Conservation (phyloP, 768 basidiomycete species). For the Panus rudis region DNA sequence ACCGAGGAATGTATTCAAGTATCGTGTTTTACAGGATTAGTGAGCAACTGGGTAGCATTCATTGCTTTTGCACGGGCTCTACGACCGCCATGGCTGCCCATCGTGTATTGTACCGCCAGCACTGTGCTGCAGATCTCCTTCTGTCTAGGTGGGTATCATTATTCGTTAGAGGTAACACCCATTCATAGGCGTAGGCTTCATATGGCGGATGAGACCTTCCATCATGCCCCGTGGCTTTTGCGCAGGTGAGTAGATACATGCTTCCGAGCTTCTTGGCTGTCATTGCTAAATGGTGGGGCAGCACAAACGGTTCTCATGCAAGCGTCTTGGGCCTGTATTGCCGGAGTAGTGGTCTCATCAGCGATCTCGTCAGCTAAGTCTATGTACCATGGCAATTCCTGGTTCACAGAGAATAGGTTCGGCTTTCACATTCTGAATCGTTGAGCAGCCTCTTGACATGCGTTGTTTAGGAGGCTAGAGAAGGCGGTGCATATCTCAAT, state of each 20-base stretch:
- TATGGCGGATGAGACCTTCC: conserved; percentile 56
- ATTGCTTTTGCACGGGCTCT: conserved; percentile 38
- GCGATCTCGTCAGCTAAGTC: neutral
- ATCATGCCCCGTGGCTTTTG: conserved; percentile 56
- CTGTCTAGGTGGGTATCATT: conserved; percentile 43
- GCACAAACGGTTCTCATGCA: conserved; percentile 14
- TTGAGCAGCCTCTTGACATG: no score
- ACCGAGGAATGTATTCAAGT: no score
- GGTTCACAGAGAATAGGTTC: no score
- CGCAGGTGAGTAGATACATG: conserved; percentile 32
- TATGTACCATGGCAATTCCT: no score
- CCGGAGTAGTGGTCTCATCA: conserved; percentile 17
- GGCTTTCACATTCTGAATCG: no score
- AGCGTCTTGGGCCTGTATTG: conserved; percentile 16
- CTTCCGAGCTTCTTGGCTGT: neutral
- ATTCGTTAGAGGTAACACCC: neutral
- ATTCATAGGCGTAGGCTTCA: conserved; percentile 38
- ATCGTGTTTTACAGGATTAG: conserved; percentile 36
- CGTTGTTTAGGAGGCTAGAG: no score
- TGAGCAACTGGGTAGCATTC: conserved; percentile 44
- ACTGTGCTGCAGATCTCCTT: conserved; percentile 49
- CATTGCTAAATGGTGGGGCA: neutral
- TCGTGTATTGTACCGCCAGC: conserved; percentile 42
- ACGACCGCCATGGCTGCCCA: conserved; percentile 40
- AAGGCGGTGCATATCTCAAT: no score